Conservation (phyloP, 768 basidiomycete species). For the Galerina sulciceps region DNA sequence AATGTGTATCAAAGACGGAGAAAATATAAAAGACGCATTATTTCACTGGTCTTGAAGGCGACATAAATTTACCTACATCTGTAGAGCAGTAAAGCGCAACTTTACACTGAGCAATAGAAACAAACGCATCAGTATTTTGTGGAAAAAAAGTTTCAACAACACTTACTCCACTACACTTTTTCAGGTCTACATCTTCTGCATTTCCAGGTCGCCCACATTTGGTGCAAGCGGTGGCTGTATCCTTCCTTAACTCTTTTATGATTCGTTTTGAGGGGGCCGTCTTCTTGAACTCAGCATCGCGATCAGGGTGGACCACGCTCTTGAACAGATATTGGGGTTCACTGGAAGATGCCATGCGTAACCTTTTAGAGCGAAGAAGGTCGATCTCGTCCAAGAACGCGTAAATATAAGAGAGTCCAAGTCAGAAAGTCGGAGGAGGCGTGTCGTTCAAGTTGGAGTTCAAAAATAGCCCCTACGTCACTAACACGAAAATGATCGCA, state of each 20-base stretch:
- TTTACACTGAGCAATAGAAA: slow-evolving; percentile 11
- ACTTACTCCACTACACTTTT: slow-evolving; percentile 13
- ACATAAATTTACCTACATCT: background rate
- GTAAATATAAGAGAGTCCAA: too few relatives aligned
- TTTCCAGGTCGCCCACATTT: slow-evolving; percentile 11
- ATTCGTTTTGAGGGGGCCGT: slow-evolving; percentile 15
- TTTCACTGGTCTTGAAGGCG: too few relatives aligned
- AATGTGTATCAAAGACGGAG: background rate
- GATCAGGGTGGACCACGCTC: slow-evolving; percentile 17
- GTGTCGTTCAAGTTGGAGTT: too few relatives aligned
- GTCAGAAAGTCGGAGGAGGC: too few relatives aligned
- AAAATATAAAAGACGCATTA: background rate
- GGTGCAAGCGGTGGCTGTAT: slow-evolving; percentile 13
- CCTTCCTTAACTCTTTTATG: slow-evolving; percentile 20
- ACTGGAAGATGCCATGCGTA: too few relatives aligned
- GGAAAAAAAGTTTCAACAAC: background rate
- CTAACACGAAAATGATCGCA: background rate
- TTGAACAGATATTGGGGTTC: background rate
- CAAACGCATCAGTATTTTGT: background rate
- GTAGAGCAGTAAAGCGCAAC: slow-evolving; percentile 18
- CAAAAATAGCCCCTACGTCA: too few relatives aligned
- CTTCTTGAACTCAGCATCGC: slow-evolving; percentile 10
- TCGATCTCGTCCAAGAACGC: too few relatives aligned
- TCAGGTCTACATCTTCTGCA: slow-evolving; percentile 10
- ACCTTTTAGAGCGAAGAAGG: too few relatives aligned